Percentiles rank a stretch among this genome's conserved stretches.
These are phyloP conservation scores for Alternaria sp. DNA, from an alignment of 2,329 filamentous ascomycete genomes.

Conservation along the genomic window DNA sequence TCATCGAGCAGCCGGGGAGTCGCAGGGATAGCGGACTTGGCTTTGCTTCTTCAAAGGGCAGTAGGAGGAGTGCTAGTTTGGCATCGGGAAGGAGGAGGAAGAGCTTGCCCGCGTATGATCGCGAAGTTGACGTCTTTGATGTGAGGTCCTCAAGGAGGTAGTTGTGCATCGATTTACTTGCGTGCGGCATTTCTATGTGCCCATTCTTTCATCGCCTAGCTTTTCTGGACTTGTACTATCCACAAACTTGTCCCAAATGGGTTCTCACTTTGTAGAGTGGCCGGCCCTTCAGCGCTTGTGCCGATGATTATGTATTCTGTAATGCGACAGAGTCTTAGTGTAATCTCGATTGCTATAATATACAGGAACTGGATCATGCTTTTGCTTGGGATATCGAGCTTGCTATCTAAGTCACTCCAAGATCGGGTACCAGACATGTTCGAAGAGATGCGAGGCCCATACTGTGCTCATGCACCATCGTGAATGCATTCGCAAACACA, in stretches of 20 bases:
- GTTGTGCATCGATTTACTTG: not conserved
- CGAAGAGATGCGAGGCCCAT: not conserved
- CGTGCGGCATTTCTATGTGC: not conserved
- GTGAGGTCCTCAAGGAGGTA: slow-evolving; percentile 26
- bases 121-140: slow-evolving; percentile 38
- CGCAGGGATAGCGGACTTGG: slow-evolving; percentile 40
- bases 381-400: not conserved
- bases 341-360: not conserved
- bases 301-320: not conserved
- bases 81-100: slow-evolving; percentile 24
- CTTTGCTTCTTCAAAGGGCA: slow-evolving; percentile 25
- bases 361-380: not conserved
- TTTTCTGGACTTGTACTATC: too few species aligned
- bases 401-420: not conserved
- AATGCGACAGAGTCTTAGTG: not conserved
- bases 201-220: too few species aligned
- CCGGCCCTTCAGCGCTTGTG: not conserved
- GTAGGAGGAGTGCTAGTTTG: slow-evolving; percentile 39
- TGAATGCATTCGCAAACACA: not conserved
- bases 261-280: too few species aligned
- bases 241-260: too few species aligned
- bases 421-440: not conserved
- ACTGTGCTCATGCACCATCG: not conserved
- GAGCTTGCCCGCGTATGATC: slow-evolving; percentile 30
- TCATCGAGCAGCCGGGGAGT: slow-evolving; percentile 32